These are phyloP conservation scores for Phalaenopsis hybrid DNA, from an alignment of 116 monocot species.

Conservation along the genomic window DNA sequence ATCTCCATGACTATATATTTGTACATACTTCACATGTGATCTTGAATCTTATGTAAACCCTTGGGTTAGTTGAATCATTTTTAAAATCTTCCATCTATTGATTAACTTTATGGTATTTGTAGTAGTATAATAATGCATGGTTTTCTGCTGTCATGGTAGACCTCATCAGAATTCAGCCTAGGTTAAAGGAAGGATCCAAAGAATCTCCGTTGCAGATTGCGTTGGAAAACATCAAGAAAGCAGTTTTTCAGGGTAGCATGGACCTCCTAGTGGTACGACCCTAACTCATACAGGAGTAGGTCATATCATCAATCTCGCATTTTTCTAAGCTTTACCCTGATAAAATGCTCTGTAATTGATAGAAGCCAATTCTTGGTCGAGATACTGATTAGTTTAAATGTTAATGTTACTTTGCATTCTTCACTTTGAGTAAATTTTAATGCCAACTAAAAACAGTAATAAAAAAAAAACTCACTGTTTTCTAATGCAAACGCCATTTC, in stretches of 20 bases:
- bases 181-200: constrained; percentile 25
- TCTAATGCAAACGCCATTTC: neutral
- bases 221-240: constrained; percentile 74
- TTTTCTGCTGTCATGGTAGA: constrained; percentile 36
- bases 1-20: neutral
- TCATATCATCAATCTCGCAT: neutral
- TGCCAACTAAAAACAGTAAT: neutral
- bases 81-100: neutral
- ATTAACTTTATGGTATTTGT: neutral
- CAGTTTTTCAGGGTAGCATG: constrained; percentile 72
- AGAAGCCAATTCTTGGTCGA: neutral
- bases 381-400: neutral
- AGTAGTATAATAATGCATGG: neutral
- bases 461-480: neutral
- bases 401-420: too few species aligned
- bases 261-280: constrained; percentile 68
- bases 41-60: neutral
- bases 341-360: constrained; percentile 1
- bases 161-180: constrained; percentile 32
- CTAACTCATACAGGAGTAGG: neutral
- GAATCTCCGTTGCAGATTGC: constrained; percentile 57
- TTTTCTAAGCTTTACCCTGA: neutral
- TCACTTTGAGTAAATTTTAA: too few species aligned
- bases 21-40: neutral
- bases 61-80: neutral